A percentile compares a stretch with the other conserved stretches of the same genome.
These are phyloP conservation scores for Penicillium thymicola DNA, from an alignment of 2,329 filamentous ascomycete genomes.

Conservation along the genomic window DNA sequence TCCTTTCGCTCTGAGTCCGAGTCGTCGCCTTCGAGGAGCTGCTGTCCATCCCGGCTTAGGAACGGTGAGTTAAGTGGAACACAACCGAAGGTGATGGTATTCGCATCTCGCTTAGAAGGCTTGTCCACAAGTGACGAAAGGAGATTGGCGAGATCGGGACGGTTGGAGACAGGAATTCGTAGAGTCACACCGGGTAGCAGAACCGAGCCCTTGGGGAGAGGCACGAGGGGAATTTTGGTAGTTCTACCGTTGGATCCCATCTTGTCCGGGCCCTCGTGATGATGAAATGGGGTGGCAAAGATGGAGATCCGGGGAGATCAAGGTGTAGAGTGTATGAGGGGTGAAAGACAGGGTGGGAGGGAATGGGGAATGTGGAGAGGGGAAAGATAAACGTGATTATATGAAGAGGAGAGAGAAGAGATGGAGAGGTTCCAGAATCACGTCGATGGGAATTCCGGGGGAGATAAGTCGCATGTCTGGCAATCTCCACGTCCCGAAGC, in stretches of 20 bases:
- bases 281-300: constrained; percentile 11
- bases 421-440: constrained; percentile 33
- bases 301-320: background rate
- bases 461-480: constrained; percentile 27
- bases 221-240: constrained; percentile 68
- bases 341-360: background rate
- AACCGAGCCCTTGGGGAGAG: constrained; percentile 74
- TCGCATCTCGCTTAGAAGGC: constrained; percentile 60
- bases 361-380: background rate
- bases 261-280: constrained; percentile 9
- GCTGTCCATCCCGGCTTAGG: constrained; percentile 70
- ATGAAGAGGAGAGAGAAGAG: background rate
- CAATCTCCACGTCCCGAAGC: constrained; percentile 35
- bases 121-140: constrained; percentile 81
- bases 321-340: background rate
- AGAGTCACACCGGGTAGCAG: constrained; percentile 82
- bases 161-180: constrained; percentile 76
- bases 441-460: constrained; percentile 29
- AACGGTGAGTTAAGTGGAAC: constrained; percentile 77
- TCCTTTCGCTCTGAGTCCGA: constrained; percentile 46
- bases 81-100: constrained; percentile 76
- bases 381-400: background rate
- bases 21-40: constrained; percentile 65
- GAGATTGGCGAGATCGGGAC: constrained; percentile 83
- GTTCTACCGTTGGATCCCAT: constrained; percentile 41